These are phyloP conservation scores for Apium graveolens DNA, from an alignment of 129 eudicot genomes.

Conservation along the genomic window DNA sequence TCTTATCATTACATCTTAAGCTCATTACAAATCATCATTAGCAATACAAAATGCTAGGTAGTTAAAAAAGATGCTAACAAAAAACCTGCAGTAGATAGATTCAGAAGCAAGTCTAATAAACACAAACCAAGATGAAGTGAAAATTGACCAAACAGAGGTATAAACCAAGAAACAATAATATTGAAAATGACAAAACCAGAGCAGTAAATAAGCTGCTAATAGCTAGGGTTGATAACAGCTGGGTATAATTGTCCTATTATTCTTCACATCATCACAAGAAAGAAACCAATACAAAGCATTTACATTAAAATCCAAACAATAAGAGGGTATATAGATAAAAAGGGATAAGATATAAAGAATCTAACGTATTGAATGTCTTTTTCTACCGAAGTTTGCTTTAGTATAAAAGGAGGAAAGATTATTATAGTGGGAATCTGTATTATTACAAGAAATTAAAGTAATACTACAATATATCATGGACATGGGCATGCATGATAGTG, in stretches of 20 bases:
- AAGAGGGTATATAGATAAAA: not conserved
- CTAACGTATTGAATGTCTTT: not conserved
- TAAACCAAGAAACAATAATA: conserved; percentile 31
- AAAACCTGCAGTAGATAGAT: not conserved
- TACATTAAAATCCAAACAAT: conserved; percentile 1
- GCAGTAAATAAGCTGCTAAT: not conserved
- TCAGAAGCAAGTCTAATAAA: no score
- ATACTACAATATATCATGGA: not conserved
- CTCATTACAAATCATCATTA: not conserved
- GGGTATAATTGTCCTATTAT: conserved; percentile 44
- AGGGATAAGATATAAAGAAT: not conserved
- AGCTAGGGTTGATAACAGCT: conserved; percentile 29
- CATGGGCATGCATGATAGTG: not conserved
- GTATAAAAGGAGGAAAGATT: no score
- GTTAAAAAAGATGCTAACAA: not conserved
- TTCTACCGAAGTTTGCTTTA: not conserved
- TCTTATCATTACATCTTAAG: not conserved
- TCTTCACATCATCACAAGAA: conserved; percentile 2
- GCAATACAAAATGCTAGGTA: not conserved
- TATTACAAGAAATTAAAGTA: not conserved
- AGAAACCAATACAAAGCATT: not conserved
- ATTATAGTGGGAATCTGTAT: not conserved
- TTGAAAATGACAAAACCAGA: conserved; percentile 38
- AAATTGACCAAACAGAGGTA: conserved; percentile 45
- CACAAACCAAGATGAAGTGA: no score